Percentiles rank a stretch among this genome's conserved stretches.
Evolutionary conservation across 805 yeast genomes (phyloP).

Genomic region (Grigorovia jiainica): DNA sequence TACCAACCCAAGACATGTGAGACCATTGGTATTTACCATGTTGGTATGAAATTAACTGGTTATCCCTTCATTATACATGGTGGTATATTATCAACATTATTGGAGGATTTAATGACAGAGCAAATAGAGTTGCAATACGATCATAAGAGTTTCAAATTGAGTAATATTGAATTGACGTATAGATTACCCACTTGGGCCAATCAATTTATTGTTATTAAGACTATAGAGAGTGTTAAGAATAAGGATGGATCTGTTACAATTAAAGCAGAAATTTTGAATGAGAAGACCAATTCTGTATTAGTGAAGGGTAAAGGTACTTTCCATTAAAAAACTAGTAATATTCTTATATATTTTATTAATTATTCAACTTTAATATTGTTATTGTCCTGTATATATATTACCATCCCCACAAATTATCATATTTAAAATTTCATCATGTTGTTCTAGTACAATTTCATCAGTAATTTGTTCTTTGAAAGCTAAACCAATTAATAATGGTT

Average conservation of each 20-base stretch:
- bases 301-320: constrained; percentile 50
- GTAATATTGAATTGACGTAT: constrained; percentile 39
- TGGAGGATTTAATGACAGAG: constrained; percentile 67
- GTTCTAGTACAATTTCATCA: constrained; percentile 16
- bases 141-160: constrained; percentile 28
- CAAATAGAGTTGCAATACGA: constrained; percentile 32
- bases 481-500: constrained; percentile 24
- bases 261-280: constrained; percentile 42
- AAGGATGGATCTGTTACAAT: constrained; percentile 29
- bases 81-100: constrained; percentile 70
- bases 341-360: constrained; percentile 31
- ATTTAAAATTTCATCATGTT: constrained; percentile 26
- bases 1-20: constrained; percentile 47
- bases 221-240: constrained; percentile 33
- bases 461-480: constrained; percentile 24
- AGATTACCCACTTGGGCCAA: constrained; percentile 69
- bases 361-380: constrained; percentile 43
- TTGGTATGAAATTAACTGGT: constrained; percentile 74
- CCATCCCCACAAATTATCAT: constrained; percentile 26
- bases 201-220: constrained; percentile 60
- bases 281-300: constrained; percentile 39
- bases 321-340: constrained; percentile 1
- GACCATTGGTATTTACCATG: constrained; percentile 58
- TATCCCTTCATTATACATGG: constrained; percentile 86
- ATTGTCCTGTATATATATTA: constrained; percentile 28